A percentile compares a stretch with the other conserved stretches of the same genome.
Evolutionary conservation across 495 filamentous ascomycete species (phyloP).

Genomic region (Penicillium ucsense): DNA sequence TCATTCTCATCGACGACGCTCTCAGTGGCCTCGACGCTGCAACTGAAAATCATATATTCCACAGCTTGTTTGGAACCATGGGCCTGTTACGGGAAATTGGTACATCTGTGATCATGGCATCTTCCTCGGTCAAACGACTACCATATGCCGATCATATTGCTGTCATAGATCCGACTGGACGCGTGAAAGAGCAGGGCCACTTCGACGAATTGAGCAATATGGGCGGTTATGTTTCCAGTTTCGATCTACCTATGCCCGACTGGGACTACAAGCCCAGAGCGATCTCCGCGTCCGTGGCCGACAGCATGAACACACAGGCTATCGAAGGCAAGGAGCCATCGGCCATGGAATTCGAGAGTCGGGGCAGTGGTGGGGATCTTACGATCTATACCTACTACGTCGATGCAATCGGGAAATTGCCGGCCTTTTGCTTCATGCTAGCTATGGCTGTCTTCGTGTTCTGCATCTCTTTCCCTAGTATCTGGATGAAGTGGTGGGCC

Average conservation of each 20-base stretch:
- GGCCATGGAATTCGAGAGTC: slow-evolving; percentile 17
- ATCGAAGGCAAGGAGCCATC: slow-evolving; percentile 13
- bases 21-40: slow-evolving; percentile 51
- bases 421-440: slow-evolving; percentile 35
- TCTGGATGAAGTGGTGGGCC: slow-evolving; percentile 51
- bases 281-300: slow-evolving; percentile 12
- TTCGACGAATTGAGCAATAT: slow-evolving; percentile 36
- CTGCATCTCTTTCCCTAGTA: slow-evolving; percentile 37
- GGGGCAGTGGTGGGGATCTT: slow-evolving; percentile 40
- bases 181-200: slow-evolving; percentile 41
- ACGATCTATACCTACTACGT: slow-evolving; percentile 53
- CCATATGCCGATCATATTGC: slow-evolving; percentile 44
- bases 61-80: slow-evolving; percentile 42
- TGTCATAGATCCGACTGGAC: slow-evolving; percentile 35
- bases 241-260: slow-evolving; percentile 25
- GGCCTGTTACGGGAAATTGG: slow-evolving; percentile 42
- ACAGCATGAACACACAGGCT: slow-evolving; percentile 10
- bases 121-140: slow-evolving; percentile 40
- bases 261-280: slow-evolving; percentile 22
- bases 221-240: slow-evolving; percentile 41
- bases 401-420: slow-evolving; percentile 37
- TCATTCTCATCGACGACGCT: slow-evolving; percentile 50
- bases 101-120: slow-evolving; percentile 44
- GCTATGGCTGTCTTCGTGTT: slow-evolving; percentile 34
- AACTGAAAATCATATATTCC: slow-evolving; percentile 52